Evolutionary conservation across 495 filamentous ascomycete genomes (phyloP).

Genomic region (Neurospora hispaniola): DNA sequence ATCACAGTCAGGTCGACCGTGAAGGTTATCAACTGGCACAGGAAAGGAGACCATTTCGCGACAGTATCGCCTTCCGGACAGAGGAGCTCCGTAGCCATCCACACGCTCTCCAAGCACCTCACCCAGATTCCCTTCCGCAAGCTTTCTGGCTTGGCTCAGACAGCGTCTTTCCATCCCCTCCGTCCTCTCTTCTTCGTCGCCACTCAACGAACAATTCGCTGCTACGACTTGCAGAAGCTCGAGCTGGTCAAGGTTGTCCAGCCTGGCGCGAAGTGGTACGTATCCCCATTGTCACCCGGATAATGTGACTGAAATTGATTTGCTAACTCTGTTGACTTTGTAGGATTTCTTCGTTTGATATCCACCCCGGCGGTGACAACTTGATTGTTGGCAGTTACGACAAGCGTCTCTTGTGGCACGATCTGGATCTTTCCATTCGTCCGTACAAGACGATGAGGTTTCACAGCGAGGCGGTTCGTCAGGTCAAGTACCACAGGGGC

Average conservation of each 20-base stretch:
- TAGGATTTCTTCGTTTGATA: slow-evolving; percentile 89
- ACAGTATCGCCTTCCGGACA: slow-evolving; percentile 76
- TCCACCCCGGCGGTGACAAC: slow-evolving; percentile 90
- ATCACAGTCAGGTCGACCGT: slow-evolving; percentile 70
- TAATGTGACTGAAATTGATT: background rate
- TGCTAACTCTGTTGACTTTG: slow-evolving; percentile 4
- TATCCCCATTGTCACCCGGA: background rate
- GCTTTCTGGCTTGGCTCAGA: slow-evolving; percentile 73
- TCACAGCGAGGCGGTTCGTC: slow-evolving; percentile 80
- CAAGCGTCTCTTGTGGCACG: slow-evolving; percentile 89
- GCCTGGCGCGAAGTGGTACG: slow-evolving; percentile 62
- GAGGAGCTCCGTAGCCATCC: slow-evolving; percentile 80
- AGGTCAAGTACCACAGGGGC: slow-evolving; percentile 75
- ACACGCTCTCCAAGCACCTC: slow-evolving; percentile 87
- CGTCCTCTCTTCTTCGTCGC: slow-evolving; percentile 92
- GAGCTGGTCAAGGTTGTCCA: slow-evolving; percentile 83
- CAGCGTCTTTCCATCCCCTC: slow-evolving; percentile 86
- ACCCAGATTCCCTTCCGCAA: slow-evolving; percentile 93
- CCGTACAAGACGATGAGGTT: slow-evolving; percentile 96
- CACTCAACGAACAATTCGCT: slow-evolving; percentile 81
- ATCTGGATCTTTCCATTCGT: slow-evolving; percentile 78
- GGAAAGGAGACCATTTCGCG: slow-evolving; percentile 86
- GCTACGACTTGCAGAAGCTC: slow-evolving; percentile 83
- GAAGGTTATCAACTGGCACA: slow-evolving; percentile 92
- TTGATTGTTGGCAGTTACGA: slow-evolving; percentile 91